Evolutionary conservation across 208 protist species (phyloP).

Genomic region (Porcisia hertigi): DNA sequence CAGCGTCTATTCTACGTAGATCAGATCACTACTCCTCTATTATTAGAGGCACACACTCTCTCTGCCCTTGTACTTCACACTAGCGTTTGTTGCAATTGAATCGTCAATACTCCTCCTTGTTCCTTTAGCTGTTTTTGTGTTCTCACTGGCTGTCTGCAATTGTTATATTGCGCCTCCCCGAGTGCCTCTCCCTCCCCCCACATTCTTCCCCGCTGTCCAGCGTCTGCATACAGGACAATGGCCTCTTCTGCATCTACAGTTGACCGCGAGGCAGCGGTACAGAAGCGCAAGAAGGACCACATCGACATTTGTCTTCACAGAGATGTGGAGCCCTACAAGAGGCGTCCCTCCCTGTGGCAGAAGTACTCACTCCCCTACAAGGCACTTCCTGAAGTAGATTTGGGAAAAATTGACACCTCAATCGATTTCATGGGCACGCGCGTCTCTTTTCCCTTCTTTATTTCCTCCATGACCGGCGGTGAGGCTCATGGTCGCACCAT

Average conservation of each 20-base stretch:
- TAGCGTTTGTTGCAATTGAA: not conserved
- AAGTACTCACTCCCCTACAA: conserved; percentile 87
- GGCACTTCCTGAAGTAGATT: conserved; percentile 85
- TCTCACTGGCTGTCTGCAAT: not conserved
- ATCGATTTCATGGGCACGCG: conserved; percentile 72
- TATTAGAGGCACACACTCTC: not conserved
- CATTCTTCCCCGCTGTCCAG: not conserved
- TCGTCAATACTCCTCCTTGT: not conserved
- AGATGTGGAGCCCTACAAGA: conserved; percentile 84
- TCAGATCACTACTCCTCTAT: not conserved
- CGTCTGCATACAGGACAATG: not conserved
- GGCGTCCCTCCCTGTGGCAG: conserved; percentile 61
- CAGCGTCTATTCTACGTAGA: not conserved
- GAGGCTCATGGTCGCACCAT: conserved; percentile 89
- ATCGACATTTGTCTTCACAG: conserved; percentile 89
- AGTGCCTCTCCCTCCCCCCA: not conserved
- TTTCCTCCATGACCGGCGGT: conserved; percentile 92
- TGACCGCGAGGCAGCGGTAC: conserved; percentile 72
- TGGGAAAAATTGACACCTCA: conserved; percentile 74
- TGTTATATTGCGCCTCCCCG: not conserved
- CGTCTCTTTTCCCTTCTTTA: conserved; percentile 86
- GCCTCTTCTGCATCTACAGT: not conserved
- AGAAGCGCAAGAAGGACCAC: conserved; percentile 89
- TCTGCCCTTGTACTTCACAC: not conserved
- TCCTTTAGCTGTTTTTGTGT: not conserved